A percentile compares a stretch with the other conserved stretches of the same genome.
Conservation (phyloP, 306 rosid species). For the Medicago arabica region DNA sequence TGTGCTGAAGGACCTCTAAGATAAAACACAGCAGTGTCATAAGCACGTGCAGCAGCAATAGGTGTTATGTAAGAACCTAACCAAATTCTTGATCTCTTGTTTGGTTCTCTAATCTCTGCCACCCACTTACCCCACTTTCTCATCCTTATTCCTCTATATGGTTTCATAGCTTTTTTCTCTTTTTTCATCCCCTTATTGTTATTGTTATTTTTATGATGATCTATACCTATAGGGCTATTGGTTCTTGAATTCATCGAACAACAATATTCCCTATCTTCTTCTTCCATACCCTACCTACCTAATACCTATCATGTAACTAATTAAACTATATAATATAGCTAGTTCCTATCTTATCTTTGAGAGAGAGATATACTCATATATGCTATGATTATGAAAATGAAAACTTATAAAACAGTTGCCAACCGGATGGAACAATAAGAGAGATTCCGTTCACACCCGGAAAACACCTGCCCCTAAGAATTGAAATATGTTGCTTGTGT, state of each 20-base stretch:
- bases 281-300: slow-evolving; percentile 33
- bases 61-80: slow-evolving; percentile 85
- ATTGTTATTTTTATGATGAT: slow-evolving; percentile 32
- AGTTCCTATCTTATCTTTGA: slow-evolving; percentile 1
- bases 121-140: slow-evolving; percentile 99
- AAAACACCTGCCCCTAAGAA: slow-evolving; percentile 8
- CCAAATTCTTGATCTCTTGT: slow-evolving; percentile 95
- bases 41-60: slow-evolving; percentile 93
- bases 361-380: background rate
- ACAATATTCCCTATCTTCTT: slow-evolving; percentile 52
- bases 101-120: slow-evolving; percentile 94
- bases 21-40: slow-evolving; percentile 93
- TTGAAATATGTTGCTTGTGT: background rate
- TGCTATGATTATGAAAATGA: background rate
- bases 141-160: slow-evolving; percentile 94
- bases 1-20: slow-evolving; percentile 88
- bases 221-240: slow-evolving; percentile 16
- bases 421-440: background rate
- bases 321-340: slow-evolving; percentile 23
- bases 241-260: slow-evolving; percentile 49
- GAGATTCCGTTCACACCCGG: slow-evolving; percentile 44
- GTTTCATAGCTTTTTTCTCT: slow-evolving; percentile 55
- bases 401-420: background rate
- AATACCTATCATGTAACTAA: slow-evolving; percentile 24
- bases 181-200: slow-evolving; percentile 39